Evolutionary conservation across 2,329 filamentous ascomycete genomes (phyloP).

Genomic region (Venturia nashicola): DNA sequence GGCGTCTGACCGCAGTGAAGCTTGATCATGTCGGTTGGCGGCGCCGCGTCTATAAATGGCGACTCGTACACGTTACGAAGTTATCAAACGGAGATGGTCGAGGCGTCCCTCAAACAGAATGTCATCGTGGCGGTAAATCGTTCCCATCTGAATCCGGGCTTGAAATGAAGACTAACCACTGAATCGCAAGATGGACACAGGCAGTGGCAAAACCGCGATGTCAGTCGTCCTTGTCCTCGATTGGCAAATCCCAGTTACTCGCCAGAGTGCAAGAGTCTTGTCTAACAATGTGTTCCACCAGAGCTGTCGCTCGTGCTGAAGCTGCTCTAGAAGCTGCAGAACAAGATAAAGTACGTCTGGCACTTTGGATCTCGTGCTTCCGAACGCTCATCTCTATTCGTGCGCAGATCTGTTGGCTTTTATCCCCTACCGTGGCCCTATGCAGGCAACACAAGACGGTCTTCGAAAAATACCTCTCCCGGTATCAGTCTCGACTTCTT

Average conservation of each 20-base stretch:
- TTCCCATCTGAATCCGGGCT: neutral
- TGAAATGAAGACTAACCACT: neutral
- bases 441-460: constrained; percentile 31
- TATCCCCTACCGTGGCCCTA: constrained; percentile 33
- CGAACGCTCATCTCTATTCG: too few species aligned
- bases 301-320: constrained; percentile 31
- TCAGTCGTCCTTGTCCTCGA: constrained; percentile 10
- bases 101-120: constrained; percentile 30
- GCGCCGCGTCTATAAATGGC: neutral
- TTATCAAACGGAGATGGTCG: constrained; percentile 38
- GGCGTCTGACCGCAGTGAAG: neutral
- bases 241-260: neutral
- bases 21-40: neutral
- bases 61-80: constrained; percentile 21
- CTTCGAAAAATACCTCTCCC: constrained; percentile 25
- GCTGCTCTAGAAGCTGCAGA: constrained; percentile 28
- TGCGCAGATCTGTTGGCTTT: constrained; percentile 31
- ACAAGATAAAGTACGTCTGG: constrained; percentile 21
- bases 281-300: constrained; percentile 10
- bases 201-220: constrained; percentile 37
- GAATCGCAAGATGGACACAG: constrained; percentile 31
- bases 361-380: too few species aligned
- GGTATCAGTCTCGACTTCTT: constrained; percentile 48
- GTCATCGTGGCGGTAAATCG: constrained; percentile 29
- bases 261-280: neutral